Conservation (phyloP, 2,329 filamentous ascomycete genomes). For the Cladophialophora bantiana region DNA sequence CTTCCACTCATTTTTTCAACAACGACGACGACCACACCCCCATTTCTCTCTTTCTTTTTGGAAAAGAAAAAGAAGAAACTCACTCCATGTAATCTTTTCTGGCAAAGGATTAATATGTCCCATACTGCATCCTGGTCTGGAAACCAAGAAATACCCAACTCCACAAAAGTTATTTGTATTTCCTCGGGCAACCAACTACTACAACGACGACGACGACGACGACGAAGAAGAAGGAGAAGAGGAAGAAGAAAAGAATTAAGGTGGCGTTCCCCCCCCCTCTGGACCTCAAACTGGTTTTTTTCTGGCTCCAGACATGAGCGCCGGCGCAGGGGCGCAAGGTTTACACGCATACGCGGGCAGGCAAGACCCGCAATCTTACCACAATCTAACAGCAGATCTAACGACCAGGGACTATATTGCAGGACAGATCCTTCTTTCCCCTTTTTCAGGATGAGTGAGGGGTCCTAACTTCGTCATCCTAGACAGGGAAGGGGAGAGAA, state of each 20-base stretch:
- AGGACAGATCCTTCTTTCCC: neutral
- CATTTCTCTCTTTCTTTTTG: conserved; percentile 1
- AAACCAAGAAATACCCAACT: neutral
- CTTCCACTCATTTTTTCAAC: conserved; percentile 22
- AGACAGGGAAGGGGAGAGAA: neutral
- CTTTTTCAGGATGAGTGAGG: neutral
- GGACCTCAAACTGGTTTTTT: neutral
- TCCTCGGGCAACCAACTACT: conserved; percentile 12
- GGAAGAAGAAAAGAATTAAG: conserved; percentile 24
- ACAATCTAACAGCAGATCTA: neutral
- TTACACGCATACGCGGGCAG: too few species aligned
- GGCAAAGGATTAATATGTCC: conserved; percentile 35
- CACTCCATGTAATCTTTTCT: conserved; percentile 34
- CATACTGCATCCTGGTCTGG: conserved; percentile 37
- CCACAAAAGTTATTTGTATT: conserved; percentile 26
- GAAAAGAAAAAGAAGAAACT: neutral
- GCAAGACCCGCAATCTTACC: too few species aligned
- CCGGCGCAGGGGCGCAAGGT: too few species aligned
- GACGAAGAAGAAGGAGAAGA: neutral
- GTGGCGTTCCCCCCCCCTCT: neutral
- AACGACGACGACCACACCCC: neutral
- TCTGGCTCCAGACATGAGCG: neutral
- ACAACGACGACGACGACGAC: neutral
- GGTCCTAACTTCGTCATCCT: neutral
- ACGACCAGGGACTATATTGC: neutral